Conservation (phyloP, 2,329 filamentous ascomycete species). For the Anisogramma anomala region DNA sequence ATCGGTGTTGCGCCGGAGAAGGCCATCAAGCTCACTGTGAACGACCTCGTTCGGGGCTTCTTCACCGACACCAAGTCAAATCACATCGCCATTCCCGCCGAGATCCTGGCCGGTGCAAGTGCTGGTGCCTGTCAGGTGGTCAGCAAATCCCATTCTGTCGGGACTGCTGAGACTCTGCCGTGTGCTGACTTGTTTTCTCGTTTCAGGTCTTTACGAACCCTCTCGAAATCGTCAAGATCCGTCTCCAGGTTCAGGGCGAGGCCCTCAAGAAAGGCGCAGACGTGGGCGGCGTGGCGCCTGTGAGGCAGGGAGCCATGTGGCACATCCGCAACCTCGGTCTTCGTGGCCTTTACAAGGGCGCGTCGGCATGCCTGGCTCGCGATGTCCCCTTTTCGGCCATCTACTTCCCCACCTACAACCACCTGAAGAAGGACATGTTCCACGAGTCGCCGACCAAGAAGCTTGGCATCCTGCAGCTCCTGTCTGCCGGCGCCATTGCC, state of each 20-base stretch:
- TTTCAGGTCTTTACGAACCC: constrained; percentile 87
- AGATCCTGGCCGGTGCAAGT: constrained; percentile 77
- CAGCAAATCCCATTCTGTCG: constrained; percentile 32
- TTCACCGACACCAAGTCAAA: constrained; percentile 65
- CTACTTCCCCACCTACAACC: constrained; percentile 95
- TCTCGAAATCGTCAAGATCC: constrained; percentile 98
- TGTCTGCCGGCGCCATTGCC: constrained; percentile 88
- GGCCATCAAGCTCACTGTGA: constrained; percentile 97
- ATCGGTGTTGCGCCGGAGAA: constrained; percentile 98
- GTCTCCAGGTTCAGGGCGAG: constrained; percentile 93
- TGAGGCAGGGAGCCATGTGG: constrained; percentile 91
- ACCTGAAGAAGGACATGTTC: constrained; percentile 88
- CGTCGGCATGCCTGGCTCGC: constrained; percentile 82
- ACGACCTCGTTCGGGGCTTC: constrained; percentile 73
- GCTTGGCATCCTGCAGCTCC: constrained; percentile 78
- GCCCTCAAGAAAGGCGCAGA: constrained; percentile 71
- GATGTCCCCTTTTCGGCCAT: constrained; percentile 98
- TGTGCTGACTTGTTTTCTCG: constrained; percentile 2
- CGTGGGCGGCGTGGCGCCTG: constrained; percentile 40
- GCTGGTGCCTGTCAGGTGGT: constrained; percentile 95
- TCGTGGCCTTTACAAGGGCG: constrained; percentile 91
- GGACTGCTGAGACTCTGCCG: not conserved
- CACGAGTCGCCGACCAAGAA: constrained; percentile 81
- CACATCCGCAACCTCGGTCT: constrained; percentile 93
- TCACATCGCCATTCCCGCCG: constrained; percentile 56